Conservation (phyloP, 1,284 basidiomycete species). For the Boletellus dicymbophilus region DNA sequence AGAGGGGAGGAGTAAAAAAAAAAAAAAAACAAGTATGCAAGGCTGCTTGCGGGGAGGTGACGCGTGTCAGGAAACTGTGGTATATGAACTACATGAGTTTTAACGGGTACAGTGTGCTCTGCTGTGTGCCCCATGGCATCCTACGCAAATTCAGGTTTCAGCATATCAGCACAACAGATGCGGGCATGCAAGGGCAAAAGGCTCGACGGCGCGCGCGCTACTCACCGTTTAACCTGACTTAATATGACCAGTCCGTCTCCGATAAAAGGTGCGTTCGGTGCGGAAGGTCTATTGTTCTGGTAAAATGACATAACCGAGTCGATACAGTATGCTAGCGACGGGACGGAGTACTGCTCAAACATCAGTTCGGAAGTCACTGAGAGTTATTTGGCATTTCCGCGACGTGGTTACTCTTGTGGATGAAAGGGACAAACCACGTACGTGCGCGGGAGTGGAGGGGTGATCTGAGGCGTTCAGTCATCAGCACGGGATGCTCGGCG, state of each 20-base stretch:
- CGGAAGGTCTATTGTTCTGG: slow-evolving; percentile 56
- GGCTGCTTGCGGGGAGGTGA: slow-evolving; percentile 55
- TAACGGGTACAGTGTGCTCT: slow-evolving; percentile 89
- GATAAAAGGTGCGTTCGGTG: slow-evolving; percentile 38
- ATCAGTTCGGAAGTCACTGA: slow-evolving; percentile 90
- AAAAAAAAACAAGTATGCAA: slow-evolving; percentile 37
- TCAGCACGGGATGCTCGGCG: slow-evolving; percentile 90
- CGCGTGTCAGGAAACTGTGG: slow-evolving; percentile 77
- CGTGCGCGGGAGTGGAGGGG: slow-evolving; percentile 87
- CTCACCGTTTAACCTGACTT: slow-evolving; percentile 82
- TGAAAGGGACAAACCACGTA: slow-evolving; percentile 51
- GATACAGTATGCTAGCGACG: slow-evolving; percentile 86
- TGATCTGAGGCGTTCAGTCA: slow-evolving; percentile 92
- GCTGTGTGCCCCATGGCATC: slow-evolving; percentile 92
- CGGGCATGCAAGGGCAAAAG: too few species aligned
- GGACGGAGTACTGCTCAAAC: slow-evolving; percentile 93
- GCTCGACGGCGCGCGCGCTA: not conserved
- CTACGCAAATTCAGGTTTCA: too few species aligned
- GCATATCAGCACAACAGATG: too few species aligned
- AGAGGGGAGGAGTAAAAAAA: not conserved
- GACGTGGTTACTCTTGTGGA: not conserved
- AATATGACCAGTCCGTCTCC: slow-evolving; percentile 81
- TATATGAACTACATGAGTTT: slow-evolving; percentile 91
- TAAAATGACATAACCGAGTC: slow-evolving; percentile 95
- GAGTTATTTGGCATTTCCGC: not conserved